Evolutionary conservation across 352 stramenopile genomes (phyloP).

Genomic region (Globisporangium heterothallicum): DNA sequence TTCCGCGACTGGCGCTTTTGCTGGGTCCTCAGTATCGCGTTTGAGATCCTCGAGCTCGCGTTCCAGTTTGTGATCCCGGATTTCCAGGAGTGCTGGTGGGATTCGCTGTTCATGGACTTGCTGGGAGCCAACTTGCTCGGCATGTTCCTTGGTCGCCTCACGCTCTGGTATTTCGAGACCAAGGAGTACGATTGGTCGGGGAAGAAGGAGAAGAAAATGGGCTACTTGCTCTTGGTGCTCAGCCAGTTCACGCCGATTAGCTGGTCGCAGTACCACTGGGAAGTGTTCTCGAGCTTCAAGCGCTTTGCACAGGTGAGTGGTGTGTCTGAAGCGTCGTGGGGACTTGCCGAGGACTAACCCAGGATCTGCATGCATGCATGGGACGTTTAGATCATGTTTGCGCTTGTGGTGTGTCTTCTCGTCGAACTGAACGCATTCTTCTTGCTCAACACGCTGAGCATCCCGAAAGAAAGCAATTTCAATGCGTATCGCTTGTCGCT

Average conservation of each 20-base stretch:
- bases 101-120: slow-evolving; percentile 89
- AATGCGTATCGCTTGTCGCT: slow-evolving; percentile 76
- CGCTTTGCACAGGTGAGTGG: slow-evolving; percentile 61
- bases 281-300: slow-evolving; percentile 90
- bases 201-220: slow-evolving; percentile 65
- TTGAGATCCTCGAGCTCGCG: slow-evolving; percentile 88
- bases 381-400: slow-evolving; percentile 83
- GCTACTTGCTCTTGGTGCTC: slow-evolving; percentile 60
- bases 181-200: slow-evolving; percentile 90
- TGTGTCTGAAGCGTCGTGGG: too few species aligned
- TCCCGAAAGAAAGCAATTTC: slow-evolving; percentile 85
- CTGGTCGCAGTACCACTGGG: slow-evolving; percentile 89
- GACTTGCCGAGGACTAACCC: too few species aligned
- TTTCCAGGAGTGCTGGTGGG: slow-evolving; percentile 95
- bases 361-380: too few species aligned
- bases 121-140: slow-evolving; percentile 90
- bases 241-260: slow-evolving; percentile 87
- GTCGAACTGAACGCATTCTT: slow-evolving; percentile 94
- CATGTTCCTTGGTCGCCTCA: slow-evolving; percentile 76
- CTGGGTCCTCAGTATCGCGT: slow-evolving; percentile 87
- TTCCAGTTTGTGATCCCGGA: slow-evolving; percentile 89
- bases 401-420: slow-evolving; percentile 78
- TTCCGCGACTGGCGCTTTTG: slow-evolving; percentile 92
- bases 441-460: slow-evolving; percentile 82
- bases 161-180: slow-evolving; percentile 73